phyloP scores from a whole-genome alignment of 2,329 filamentous ascomycete genomes.

The Xylariaceae sp. region DNA sequence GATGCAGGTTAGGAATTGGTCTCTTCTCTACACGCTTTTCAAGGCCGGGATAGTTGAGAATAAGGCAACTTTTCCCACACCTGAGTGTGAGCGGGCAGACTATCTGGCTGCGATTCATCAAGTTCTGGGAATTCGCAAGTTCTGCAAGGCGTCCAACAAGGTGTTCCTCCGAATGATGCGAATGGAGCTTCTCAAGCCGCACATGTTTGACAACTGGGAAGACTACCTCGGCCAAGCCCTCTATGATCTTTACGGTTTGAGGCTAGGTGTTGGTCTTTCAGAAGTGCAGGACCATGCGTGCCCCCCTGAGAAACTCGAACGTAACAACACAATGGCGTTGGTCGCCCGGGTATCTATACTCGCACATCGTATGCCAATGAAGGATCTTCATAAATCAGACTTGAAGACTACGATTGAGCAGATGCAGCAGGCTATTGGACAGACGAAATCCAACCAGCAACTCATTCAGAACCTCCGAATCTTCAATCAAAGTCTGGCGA shows the following conservation, averaged over 20 bases:
- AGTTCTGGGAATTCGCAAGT: conserved; percentile 74
- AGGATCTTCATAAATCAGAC: conserved; percentile 86
- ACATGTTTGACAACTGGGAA: conserved; percentile 75
- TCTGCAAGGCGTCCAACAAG: conserved; percentile 80
- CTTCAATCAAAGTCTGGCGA: conserved; percentile 74
- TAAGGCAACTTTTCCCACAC: conserved; percentile 55
- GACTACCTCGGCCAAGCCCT: conserved; percentile 81
- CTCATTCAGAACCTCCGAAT: conserved; percentile 85
- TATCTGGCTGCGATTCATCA: conserved; percentile 79
- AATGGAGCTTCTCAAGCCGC: conserved; percentile 71
- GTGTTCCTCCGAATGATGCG: conserved; percentile 87
- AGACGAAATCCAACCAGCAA: conserved; percentile 69
- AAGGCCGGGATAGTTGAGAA: conserved; percentile 69
- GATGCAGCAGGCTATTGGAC: conserved; percentile 81
- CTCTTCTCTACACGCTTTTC: conserved; percentile 74
- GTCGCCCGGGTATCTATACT: conserved; percentile 79
- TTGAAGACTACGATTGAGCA: conserved; percentile 87
- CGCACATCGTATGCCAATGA: conserved; percentile 78
- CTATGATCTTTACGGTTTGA: conserved; percentile 76
- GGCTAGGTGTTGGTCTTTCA: conserved; percentile 62
- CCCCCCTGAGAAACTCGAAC: conserved; percentile 69
- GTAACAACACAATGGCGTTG: conserved; percentile 71
- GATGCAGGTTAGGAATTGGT: conserved; percentile 84
- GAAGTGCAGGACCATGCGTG: conserved; percentile 76
- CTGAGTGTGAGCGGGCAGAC: conserved; percentile 69